Conservation (phyloP, 305 asterid species). For the Rubia tinctorum region DNA sequence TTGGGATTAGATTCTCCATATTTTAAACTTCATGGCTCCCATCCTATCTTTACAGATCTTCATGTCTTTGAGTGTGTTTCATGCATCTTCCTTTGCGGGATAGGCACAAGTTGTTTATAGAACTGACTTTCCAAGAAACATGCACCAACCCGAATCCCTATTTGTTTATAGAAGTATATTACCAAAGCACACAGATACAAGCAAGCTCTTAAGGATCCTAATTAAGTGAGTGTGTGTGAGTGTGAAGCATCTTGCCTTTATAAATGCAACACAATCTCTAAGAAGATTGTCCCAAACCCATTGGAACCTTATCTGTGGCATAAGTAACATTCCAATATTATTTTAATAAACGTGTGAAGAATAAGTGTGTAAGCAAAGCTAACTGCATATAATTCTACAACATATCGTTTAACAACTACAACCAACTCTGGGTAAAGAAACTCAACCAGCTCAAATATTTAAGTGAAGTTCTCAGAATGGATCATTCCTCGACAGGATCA, state of each 20-base stretch:
- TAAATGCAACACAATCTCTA: not conserved
- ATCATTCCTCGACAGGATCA: not conserved
- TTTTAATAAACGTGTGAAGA: not conserved
- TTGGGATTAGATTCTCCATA: too few species aligned
- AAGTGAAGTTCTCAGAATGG: not conserved
- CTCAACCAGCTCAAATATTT: not conserved
- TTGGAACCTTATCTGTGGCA: not conserved
- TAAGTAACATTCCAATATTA: not conserved
- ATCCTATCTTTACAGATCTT: too few species aligned
- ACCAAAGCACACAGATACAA: not conserved
- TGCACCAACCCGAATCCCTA: too few species aligned
- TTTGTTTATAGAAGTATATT: not conserved
- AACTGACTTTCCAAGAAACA: too few species aligned
- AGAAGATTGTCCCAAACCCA: not conserved
- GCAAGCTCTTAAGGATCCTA: not conserved
- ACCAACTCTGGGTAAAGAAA: not conserved
- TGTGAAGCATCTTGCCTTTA: not conserved
- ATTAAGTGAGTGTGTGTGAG: not conserved
- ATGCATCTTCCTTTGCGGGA: too few species aligned
- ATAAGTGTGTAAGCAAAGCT: not conserved
- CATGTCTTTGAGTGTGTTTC: too few species aligned
- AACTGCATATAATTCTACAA: not conserved
- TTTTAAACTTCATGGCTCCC: too few species aligned
- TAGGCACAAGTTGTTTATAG: too few species aligned
- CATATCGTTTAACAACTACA: not conserved